Percentiles rank a stretch among this genome's conserved stretches.
These are phyloP conservation scores for Pyricularia sp. DNA, from an alignment of 2,329 filamentous ascomycete species.

Conservation along the genomic window DNA sequence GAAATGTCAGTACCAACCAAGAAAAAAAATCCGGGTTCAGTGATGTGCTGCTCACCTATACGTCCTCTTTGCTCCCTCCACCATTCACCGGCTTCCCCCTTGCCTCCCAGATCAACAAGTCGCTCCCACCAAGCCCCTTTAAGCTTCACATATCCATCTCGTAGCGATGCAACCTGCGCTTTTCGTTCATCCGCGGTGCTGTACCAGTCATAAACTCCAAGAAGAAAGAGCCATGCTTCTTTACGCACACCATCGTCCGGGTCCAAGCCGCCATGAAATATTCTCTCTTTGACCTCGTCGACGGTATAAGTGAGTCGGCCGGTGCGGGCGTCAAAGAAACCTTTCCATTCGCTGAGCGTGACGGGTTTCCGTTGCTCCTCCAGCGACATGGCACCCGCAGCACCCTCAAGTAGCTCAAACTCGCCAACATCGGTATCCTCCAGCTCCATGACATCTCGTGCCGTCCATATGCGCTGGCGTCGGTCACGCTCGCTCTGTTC, in stretches of 20 bases:
- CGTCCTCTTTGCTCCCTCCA: slow-evolving; percentile 91
- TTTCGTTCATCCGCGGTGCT: slow-evolving; percentile 79
- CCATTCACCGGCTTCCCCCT: slow-evolving; percentile 80
- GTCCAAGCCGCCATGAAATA: slow-evolving; percentile 90
- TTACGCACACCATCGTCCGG: slow-evolving; percentile 86
- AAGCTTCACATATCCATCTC: slow-evolving; percentile 88
- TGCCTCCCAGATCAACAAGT: slow-evolving; percentile 71
- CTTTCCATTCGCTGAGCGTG: slow-evolving; percentile 79
- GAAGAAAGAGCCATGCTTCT: slow-evolving; percentile 90
- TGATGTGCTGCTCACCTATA: slow-evolving; percentile 60
- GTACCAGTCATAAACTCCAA: slow-evolving; percentile 91
- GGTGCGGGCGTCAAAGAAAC: slow-evolving; percentile 69
- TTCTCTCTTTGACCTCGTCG: slow-evolving; percentile 92
- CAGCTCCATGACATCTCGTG: slow-evolving; percentile 82
- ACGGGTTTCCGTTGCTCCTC: slow-evolving; percentile 71
- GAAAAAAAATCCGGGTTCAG: neutral
- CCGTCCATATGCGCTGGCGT: slow-evolving; percentile 84
- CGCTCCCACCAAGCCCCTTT: slow-evolving; percentile 97
- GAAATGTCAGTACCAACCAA: neutral
- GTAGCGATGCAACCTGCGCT: slow-evolving; percentile 70
- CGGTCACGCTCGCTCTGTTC: slow-evolving; percentile 90
- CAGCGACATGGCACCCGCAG: slow-evolving; percentile 58
- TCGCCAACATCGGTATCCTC: slow-evolving; percentile 93
- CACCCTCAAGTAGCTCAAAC: slow-evolving; percentile 84
- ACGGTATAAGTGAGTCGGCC: slow-evolving; percentile 71